These are phyloP conservation scores for Acorus gramineus DNA, from an alignment of 106 monocot species.

Conservation along the genomic window DNA sequence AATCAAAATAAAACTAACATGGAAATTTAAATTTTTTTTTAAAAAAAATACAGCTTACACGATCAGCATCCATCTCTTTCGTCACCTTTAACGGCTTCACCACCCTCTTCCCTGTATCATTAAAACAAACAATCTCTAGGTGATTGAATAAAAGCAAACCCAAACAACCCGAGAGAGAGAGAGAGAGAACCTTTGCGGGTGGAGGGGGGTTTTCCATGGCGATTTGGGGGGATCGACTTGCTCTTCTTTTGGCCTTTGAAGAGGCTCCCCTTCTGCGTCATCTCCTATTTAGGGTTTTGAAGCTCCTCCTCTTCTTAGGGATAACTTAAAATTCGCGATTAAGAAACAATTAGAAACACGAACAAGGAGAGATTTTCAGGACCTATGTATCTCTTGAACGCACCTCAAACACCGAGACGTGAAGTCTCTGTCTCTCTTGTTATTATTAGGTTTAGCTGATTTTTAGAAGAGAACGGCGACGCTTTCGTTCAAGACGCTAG, in stretches of 20 bases:
- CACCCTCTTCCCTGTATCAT: slow-evolving; percentile 39
- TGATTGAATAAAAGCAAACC: background rate
- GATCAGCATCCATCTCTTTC: slow-evolving; percentile 41
- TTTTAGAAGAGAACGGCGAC: too few species aligned
- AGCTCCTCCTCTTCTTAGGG: too few species aligned
- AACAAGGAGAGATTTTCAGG: too few species aligned
- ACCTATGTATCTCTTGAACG: too few species aligned
- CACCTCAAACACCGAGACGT: too few species aligned
- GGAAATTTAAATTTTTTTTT: too few species aligned
- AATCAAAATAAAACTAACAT: too few species aligned
- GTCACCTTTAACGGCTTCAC: slow-evolving; percentile 41
- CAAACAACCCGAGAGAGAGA: background rate
- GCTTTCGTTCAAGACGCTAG: too few species aligned
- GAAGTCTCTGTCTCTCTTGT: too few species aligned
- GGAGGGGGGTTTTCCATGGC: slow-evolving; percentile 40
- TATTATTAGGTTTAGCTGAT: too few species aligned
- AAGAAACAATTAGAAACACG: too few species aligned
- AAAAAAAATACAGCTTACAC: slow-evolving; percentile 16
- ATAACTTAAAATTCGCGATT: too few species aligned
- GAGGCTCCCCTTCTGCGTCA: slow-evolving; percentile 62
- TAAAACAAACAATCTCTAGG: background rate
- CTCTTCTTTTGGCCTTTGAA: slow-evolving; percentile 62
- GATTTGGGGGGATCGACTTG: slow-evolving; percentile 57
- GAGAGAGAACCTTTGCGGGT: slow-evolving; percentile 37
- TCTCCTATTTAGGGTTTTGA: background rate